Evolutionary conservation across 169 alveolate genomes (phyloP), one percentile per base, ranked within the genome.

Genomic region (Blepharisma undulans): DNA sequence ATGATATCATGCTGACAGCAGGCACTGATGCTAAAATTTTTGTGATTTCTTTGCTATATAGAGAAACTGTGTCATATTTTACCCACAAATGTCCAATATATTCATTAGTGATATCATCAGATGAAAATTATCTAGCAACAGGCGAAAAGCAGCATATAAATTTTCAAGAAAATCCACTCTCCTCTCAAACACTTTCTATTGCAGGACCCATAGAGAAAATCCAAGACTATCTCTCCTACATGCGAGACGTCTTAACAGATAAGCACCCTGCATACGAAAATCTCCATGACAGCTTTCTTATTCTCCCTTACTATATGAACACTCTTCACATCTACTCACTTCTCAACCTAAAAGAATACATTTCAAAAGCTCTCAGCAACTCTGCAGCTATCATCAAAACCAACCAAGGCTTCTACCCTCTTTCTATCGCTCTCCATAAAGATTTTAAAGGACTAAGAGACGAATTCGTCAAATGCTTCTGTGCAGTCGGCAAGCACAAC

Each of bases 241-340:
- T 82, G 89, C 2, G 48, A 60, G 27, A 21, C n/a, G 18, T 82
- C 48, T 19, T 59, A 4, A 36, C 89, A 10, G 89, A 33, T 3
- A 21, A 82, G 7, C 22, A 21, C 72, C 60, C 72, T 71, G 25
- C 59, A 22, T 85, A 86, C 29, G 72, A 86, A 21, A n/a, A 25
- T 3, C 29, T 21, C 0, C 25, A 25, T 32, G 91, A 86, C 66
- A 86, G 72, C 7, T 86, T 60, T 25, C 27, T 86, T 32, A 71
- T 86, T 21, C 8, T 60, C 16, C 91, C 91, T 61, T 86, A 86
- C n/a, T 32, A 25, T 7, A n/a, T 86, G 59, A 86, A 86, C 61
- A 66, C 91, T 5, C 36, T 72, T 25, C 91, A 86, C 72, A 22
- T 86, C 29, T 86, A 78, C 18, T 27, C 86, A 8, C 34, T 78